Conservation (phyloP, 768 basidiomycete genomes). For the Rhizopogon rudus region DNA sequence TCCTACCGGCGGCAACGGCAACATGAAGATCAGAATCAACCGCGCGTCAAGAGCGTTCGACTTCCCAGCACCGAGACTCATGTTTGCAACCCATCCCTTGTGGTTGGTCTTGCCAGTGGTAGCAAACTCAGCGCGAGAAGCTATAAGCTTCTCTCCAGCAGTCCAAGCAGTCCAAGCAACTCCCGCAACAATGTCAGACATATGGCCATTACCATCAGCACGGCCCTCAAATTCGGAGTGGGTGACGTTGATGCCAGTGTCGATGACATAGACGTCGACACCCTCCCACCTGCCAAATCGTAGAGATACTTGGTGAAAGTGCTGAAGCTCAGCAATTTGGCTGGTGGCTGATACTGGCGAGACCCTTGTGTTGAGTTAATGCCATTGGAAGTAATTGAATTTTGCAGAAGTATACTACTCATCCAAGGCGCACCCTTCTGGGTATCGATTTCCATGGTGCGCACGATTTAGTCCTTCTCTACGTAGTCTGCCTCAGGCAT, state of each 20-base stretch:
- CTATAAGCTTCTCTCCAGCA: constrained; percentile 51
- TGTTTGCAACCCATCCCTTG: constrained; percentile 95
- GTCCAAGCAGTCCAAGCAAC: constrained; percentile 70
- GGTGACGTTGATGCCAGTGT: constrained; percentile 83
- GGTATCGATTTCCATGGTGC: constrained; percentile 38
- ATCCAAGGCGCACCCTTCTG: constrained; percentile 86
- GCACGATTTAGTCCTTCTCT: constrained; percentile 93
- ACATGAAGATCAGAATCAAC: constrained; percentile 87
- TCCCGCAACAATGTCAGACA: constrained; percentile 91
- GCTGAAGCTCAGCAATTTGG: constrained; percentile 56
- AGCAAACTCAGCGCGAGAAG: constrained; percentile 59
- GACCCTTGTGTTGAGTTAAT: constrained; percentile 54
- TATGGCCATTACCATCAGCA: constrained; percentile 87
- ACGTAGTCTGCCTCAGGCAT: constrained; percentile 90
- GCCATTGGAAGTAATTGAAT: not conserved
- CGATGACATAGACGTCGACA: constrained; percentile 87
- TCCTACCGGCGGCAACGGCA: constrained; percentile 89
- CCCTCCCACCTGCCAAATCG: constrained; percentile 76
- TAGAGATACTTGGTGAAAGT: constrained; percentile 86
- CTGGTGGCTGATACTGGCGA: constrained; percentile 93
- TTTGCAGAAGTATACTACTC: constrained; percentile 25
- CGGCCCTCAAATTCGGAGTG: constrained; percentile 89
- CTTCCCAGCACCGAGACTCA: constrained; percentile 97
- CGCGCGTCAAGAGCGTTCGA: constrained; percentile 79
- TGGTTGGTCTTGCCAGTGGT: constrained; percentile 75